Percentiles rank a stretch among this genome's conserved stretches.
Conservation (phyloP, 371 early-diverging fungal species). For the Paraphysoderma sedebokerense region DNA sequence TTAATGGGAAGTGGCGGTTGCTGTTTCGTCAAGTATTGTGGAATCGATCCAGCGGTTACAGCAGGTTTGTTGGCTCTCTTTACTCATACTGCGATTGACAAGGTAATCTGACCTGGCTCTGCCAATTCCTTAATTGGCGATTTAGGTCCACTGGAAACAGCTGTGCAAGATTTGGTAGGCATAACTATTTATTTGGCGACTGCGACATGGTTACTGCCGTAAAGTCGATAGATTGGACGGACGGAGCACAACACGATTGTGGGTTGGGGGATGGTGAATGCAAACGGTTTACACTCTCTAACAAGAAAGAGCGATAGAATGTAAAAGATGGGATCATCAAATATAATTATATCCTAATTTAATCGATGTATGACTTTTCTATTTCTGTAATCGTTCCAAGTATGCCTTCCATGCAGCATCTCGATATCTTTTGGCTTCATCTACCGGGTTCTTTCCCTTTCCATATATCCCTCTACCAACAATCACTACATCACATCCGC, state of each 20-base stretch:
- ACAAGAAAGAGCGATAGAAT: no score
- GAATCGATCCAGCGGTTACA: constrained; percentile 18
- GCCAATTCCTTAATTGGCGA: no score
- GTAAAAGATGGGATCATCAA: no score
- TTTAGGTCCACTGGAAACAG: constrained; percentile 14
- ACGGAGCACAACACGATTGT: no score
- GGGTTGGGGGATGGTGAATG: no score
- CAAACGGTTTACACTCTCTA: no score
- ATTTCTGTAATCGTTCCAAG: constrained; percentile 12
- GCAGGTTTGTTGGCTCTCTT: constrained; percentile 9
- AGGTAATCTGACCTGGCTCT: not conserved
- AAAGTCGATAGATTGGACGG: no score
- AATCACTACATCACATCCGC: constrained; percentile 85
- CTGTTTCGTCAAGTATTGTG: constrained; percentile 10
- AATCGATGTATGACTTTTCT: not conserved
- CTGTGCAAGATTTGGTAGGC: constrained; percentile 18
- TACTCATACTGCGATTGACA: not conserved
- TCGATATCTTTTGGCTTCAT: constrained; percentile 61
- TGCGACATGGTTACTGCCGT: not conserved
- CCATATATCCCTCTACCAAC: constrained; percentile 93
- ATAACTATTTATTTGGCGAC: constrained; percentile 10
- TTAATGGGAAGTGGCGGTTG: constrained; percentile 12
- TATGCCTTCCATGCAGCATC: constrained; percentile 93
- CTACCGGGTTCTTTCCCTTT: constrained; percentile 42
- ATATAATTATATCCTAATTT: no score